phyloP scores from a whole-genome alignment of 1,139 yeast species.

The Pichiaceae sp. region DNA sequence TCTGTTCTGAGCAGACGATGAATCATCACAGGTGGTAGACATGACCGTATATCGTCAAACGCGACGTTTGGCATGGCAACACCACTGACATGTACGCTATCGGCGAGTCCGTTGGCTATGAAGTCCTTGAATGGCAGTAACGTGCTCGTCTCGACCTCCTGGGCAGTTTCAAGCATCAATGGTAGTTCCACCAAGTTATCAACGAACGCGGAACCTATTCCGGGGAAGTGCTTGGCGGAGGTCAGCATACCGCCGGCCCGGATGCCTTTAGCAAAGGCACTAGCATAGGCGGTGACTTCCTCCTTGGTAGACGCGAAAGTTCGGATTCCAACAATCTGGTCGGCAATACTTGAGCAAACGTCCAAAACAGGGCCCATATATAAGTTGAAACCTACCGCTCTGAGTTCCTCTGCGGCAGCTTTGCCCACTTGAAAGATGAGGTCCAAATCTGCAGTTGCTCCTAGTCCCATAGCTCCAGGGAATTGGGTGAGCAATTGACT shows the following conservation, averaged over 20 bases:
- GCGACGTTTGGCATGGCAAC: constrained; percentile 60
- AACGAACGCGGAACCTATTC: constrained; percentile 55
- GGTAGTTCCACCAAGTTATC: constrained; percentile 53
- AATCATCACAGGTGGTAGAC: constrained; percentile 51
- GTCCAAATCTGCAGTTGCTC: constrained; percentile 45
- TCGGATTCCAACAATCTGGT: constrained; percentile 52
- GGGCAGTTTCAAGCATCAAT: constrained; percentile 48
- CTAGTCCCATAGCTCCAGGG: constrained; percentile 61
- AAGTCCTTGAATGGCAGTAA: constrained; percentile 46
- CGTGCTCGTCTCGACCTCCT: constrained; percentile 44
- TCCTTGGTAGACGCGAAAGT: constrained; percentile 57
- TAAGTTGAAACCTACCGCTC: constrained; percentile 48
- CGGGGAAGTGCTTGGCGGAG: constrained; percentile 62
- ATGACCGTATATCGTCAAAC: constrained; percentile 57
- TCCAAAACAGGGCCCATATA: constrained; percentile 59
- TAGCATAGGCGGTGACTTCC: constrained; percentile 48
- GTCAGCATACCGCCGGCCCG: constrained; percentile 48
- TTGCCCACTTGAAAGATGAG: constrained; percentile 46
- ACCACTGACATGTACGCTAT: constrained; percentile 58
- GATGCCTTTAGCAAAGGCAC: constrained; percentile 47
- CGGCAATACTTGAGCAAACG: constrained; percentile 49
- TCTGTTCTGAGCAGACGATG: constrained; percentile 45
- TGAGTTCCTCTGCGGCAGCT: constrained; percentile 48
- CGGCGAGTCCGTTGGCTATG: constrained; percentile 39
- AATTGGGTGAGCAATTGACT: constrained; percentile 46